Evolutionary conservation across 2,329 filamentous ascomycete genomes (phyloP), one percentile per base, ranked within the genome.

Genomic region (Achaetomium macrosporum): DNA sequence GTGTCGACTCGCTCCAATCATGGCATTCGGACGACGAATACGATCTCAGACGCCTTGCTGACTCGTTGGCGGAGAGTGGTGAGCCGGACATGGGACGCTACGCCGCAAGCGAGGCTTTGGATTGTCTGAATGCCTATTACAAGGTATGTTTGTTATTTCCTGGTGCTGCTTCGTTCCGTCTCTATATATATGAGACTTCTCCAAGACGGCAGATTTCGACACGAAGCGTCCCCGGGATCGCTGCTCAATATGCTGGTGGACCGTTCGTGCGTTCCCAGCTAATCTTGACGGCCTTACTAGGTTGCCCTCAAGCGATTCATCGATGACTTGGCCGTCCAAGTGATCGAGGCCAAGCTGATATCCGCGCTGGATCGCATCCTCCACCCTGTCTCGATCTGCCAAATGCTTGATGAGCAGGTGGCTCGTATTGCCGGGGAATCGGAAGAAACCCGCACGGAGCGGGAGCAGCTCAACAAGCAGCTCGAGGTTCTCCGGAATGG

Each of bases 231-330:
- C 25, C 7, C 7, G 25, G 25, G 25, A 13, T 37, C 29, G 15
- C 42, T 19, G 41, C n/a, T 33, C 41, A 17, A 9, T n/a, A n/a
- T n/a, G n/a, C n/a, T n/a, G n/a, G n/a, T n/a, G n/a, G n/a, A n/a
- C n/a, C n/a, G n/a, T n/a, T n/a, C n/a, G n/a, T n/a, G n/a, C n/a
- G n/a, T n/a, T n/a, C n/a, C n/a, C n/a, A n/a, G n/a, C n/a, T n/a
- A n/a, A n/a, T n/a, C n/a, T n/a, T n/a, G n/a, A n/a, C n/a, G n/a
- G n/a, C n/a, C 7, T 13, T 15, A 25, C 7, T 50, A 76, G 73
- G 69, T 76, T 42, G 73, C 73, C 0, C 40, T 74, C 46, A 71
- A 73, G 56, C 66, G 68, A 1, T 72, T 77, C 55, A 56, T 73
- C 20, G 73, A 76, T 20, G 68, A 73, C 35, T 57, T 76, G 5